Conservation (phyloP, 2,329 filamentous ascomycete species). For the Blastomyces parvus region DNA sequence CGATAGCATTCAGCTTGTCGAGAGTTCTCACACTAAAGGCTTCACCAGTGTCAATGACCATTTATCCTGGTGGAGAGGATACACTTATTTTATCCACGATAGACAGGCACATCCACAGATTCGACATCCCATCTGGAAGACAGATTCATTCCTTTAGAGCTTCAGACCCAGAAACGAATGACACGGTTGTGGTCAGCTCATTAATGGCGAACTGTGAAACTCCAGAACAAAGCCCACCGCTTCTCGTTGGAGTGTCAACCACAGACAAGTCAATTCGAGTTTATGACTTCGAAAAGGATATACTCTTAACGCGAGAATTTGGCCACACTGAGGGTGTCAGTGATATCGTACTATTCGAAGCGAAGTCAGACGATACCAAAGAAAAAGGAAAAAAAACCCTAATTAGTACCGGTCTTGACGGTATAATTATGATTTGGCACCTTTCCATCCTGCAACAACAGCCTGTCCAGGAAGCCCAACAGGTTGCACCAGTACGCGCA, state of each 20-base stretch:
- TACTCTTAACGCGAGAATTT: constrained; percentile 78
- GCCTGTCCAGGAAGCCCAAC: constrained; percentile 22
- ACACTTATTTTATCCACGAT: constrained; percentile 51
- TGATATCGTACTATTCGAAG: constrained; percentile 62
- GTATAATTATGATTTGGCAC: constrained; percentile 73
- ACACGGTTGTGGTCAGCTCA: constrained; percentile 74
- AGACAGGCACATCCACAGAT: constrained; percentile 52
- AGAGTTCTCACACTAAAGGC: constrained; percentile 74
- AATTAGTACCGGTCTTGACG: constrained; percentile 68
- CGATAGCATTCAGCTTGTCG: constrained; percentile 65
- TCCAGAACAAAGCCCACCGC: constrained; percentile 48
- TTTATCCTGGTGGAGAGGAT: constrained; percentile 53
- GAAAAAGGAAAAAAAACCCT: constrained; percentile 43
- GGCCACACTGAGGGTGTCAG: constrained; percentile 92
- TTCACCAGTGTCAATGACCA: constrained; percentile 74
- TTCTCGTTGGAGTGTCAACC: constrained; percentile 80
- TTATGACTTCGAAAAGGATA: constrained; percentile 69
- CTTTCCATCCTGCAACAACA: constrained; percentile 28
- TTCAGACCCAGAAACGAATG: constrained; percentile 66
- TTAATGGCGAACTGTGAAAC: constrained; percentile 52
- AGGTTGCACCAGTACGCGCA: constrained; percentile 21
- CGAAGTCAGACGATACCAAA: constrained; percentile 21
- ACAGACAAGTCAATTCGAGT: constrained; percentile 92
- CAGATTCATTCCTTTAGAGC: constrained; percentile 69
- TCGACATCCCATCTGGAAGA: constrained; percentile 57